Evolutionary conservation across 2,329 filamentous ascomycete species (phyloP).

Genomic region (Apiospora malaysiana): DNA sequence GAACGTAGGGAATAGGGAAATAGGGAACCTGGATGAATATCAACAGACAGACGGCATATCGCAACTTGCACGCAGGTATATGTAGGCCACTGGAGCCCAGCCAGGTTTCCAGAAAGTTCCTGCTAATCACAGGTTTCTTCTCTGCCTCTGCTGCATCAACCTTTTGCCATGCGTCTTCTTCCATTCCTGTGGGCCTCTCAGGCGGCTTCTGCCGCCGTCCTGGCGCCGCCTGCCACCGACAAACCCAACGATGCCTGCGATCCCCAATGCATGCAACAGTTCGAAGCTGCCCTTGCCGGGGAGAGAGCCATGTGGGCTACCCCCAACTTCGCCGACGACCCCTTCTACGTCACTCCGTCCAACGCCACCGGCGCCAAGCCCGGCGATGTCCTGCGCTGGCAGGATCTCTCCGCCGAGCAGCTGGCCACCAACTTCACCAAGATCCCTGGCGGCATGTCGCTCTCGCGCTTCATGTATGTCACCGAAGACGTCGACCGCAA

Average conservation of each 20-base stretch:
- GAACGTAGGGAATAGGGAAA: too few relatives aligned
- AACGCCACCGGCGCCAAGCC: constrained; percentile 25
- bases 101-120: neutral
- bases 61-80: neutral
- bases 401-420: constrained; percentile 24
- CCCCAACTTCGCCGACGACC: constrained; percentile 20
- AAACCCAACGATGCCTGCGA: neutral
- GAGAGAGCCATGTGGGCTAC: constrained; percentile 25
- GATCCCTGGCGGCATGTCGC: constrained; percentile 26
- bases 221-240: neutral
- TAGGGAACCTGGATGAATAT: neutral
- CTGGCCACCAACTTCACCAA: constrained; percentile 26
- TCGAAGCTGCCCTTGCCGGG: constrained; percentile 18
- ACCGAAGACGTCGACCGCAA: constrained; percentile 29
- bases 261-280: constrained; percentile 20
- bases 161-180: neutral
- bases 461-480: constrained; percentile 29
- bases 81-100: neutral
- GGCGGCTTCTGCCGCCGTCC: neutral
- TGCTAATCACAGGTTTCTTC: neutral
- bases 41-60: neutral
- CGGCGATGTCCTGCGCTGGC: constrained; percentile 30
- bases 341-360: constrained; percentile 27
- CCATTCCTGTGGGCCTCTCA: neutral
- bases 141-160: neutral